Base-by-base conservation (phyloP, 176 grass and related monocot species). In the Phragmites australis region DNA sequence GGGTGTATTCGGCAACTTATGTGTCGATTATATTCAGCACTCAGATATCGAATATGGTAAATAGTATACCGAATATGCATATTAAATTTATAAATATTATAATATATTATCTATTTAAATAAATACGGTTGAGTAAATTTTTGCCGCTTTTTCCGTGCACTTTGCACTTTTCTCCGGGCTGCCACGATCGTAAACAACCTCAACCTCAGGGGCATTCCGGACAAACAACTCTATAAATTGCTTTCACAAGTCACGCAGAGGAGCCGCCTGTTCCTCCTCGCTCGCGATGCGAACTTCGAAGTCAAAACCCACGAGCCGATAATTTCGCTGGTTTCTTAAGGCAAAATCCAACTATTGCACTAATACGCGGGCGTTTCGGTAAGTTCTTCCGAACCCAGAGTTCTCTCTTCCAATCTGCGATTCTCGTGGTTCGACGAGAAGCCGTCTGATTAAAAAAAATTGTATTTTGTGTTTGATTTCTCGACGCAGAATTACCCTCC, bases 141-240 rank as follows among this genome's bases (percentile, higher is more conserved):
- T n/a, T n/a, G n/a, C n/a, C n/a, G 30, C 69, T 17, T 82, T 83
- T 64, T 65, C 46, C 21, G 65, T 43, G 46, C 23, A 48, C 57
- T n/a, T 6, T 17, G 77, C 62, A 19, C 78, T 81, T 70, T 81
- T 70, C 65, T 55, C 25, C 23, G 8, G 8, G 3, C 31, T 15
- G 63, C 9, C 6, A 57, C 1, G 23, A 9, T 58, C 52, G 39
- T 56, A 70, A 81, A 70, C 70, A 46, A 13, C 23, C 51, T 1
- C 40, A 70, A 41, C 40, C 16, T 22, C 16, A 34, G 25, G 65
- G 51, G 25, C 51, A 5, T 59, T 65, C 18, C 6, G 11, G 3
- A 6, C 0, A 70, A 44, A 23, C 7, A 16, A 1, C 41, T 69
- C 61, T 76, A 75, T 69, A 76, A 66, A 66, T 75, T 41, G 13